Base-by-base conservation (phyloP, 2,329 filamentous ascomycete genomes). In the Stagonosporopsis vannaccii region DNA sequence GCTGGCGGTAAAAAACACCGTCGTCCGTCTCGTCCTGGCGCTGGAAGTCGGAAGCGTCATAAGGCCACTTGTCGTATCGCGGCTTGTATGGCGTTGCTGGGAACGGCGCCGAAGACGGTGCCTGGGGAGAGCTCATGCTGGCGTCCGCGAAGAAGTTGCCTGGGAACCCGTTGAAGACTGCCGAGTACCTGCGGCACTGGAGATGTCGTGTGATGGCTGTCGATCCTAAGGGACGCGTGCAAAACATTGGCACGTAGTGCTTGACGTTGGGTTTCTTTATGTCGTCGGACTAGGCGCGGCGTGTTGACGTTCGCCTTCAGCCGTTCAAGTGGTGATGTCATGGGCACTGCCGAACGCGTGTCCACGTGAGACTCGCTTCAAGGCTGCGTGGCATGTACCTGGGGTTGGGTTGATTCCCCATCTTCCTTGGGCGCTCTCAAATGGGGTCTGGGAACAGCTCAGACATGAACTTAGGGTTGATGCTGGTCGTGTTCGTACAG, bases 1-100 rank as follows among this genome's bases (percentile, higher is more conserved):
- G 79, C 17, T 73, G 61, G 25, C 60, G 63, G 66, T 80, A 80
- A 64, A 80, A 81, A 4, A 61, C 45, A 1, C 62, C 28, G 56
- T 80, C 78, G 7, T 65, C 59, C 6, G 49, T 52, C 15, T 74
- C 63, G 43, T 81, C 78, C 41, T 73, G 69, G 20, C 78, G 71
- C 5, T 59, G 64, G 59, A 81, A 80, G 51, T 80, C 79, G 1
- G 42, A 48, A 2, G 49, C 12, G 1, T 44, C 46, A 19, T 69
- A 68, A 0, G 66, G 66, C 66, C 66, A 69, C 1, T n/a, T 56
- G 12, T 57, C 57, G 33, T 68, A 67, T 4, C 51, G 66, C 1
- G 66, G 65, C 2, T 19, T 49, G 50, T 69, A 69, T 0, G 56
- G 22, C 4, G 37, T 61, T 32, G 58, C 50, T 0, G 63, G 60